Base-by-base conservation (phyloP, 2,329 filamentous ascomycete genomes). In the Diaporthe capsici region DNA sequence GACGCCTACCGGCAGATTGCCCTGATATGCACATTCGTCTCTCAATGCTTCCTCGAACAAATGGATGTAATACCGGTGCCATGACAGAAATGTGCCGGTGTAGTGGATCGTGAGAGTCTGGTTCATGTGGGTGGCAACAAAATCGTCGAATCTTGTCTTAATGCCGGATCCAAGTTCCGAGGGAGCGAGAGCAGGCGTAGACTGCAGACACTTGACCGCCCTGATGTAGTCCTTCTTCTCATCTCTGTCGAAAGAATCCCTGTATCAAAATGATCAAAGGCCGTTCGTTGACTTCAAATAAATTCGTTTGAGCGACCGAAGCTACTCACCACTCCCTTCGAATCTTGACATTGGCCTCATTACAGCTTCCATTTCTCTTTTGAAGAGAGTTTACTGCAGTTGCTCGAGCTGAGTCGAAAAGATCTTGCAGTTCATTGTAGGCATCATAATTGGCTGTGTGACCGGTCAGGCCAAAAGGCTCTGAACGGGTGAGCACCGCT, bases 121-220 rank as follows among this genome's bases (percentile, higher is more conserved):
- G 22, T 73, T 68, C 49, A 81, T 55, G 76, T 79, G 75, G 28
- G 81, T 80, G 47, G 72, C 80, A 17, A 82, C 79, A 39, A 83
- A 84, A 53, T 83, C 82, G 44, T 84, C 82, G 31, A 76, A 83
- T 34, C 82, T 80, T 58, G 77, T 81, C 51, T 79, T 65, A 10
- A 81, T 82, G n/a, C 82, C 82, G 1, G 81, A 80, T 44, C 80
- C 82, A 47, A 74, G 80, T 4, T 61, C 73, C 13, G 72, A 76
- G 20, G 80, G 78, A 3, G 77, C 74, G 44, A 76, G 80, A 7
- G 82, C 78, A 10, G 82, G 81, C 20, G 79, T 71, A 44, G 81
- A 80, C 77, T 78, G 78, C 57, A 83, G 75, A 57, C 82, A 83
- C 15, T 67, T 78, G 7, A 82, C 79, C 4, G 82, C 81, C 25